Conservation (phyloP, 2,329 filamentous ascomycete genomes). For the Ceratocystis alfenasii region DNA sequence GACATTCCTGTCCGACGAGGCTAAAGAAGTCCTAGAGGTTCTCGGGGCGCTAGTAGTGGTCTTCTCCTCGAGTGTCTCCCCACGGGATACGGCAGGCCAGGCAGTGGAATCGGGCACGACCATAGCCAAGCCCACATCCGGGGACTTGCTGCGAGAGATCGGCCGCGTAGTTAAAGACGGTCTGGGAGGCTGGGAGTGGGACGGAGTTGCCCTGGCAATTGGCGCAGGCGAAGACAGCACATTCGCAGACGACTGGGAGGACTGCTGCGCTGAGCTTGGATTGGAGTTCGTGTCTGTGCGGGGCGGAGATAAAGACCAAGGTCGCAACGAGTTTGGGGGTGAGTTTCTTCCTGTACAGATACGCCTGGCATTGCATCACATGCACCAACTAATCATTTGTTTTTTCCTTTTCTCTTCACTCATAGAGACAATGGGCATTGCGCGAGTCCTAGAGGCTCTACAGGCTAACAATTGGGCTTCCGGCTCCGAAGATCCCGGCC, state of each 20-base stretch:
- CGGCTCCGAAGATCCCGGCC: slow-evolving; percentile 26
- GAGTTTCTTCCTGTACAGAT: slow-evolving; percentile 24
- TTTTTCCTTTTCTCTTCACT: not conserved
- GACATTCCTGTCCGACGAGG: slow-evolving; percentile 48
- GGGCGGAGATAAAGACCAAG: slow-evolving; percentile 30
- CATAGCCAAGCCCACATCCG: slow-evolving; percentile 28
- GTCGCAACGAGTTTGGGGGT: slow-evolving; percentile 49
- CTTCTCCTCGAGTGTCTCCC: slow-evolving; percentile 27
- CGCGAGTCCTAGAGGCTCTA: slow-evolving; percentile 48
- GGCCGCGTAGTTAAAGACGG: slow-evolving; percentile 45
- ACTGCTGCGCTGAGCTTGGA: slow-evolving; percentile 43
- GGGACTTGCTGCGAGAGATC: slow-evolving; percentile 39
- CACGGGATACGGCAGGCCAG: not conserved
- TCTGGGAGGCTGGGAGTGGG: slow-evolving; percentile 51
- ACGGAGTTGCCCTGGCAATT: slow-evolving; percentile 50
- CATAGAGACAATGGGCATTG: slow-evolving; percentile 47
- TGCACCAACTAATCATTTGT: not conserved
- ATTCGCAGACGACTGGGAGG: slow-evolving; percentile 49
- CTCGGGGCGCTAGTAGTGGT: slow-evolving; percentile 46
- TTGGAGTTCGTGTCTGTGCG: slow-evolving; percentile 52
- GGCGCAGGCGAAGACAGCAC: slow-evolving; percentile 38
- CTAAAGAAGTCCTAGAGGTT: slow-evolving; percentile 48
- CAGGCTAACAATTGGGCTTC: slow-evolving; percentile 53
- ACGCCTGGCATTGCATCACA: not conserved
- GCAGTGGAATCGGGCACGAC: not conserved